Base-by-base conservation (phyloP, 176 grass and related monocot genomes). In the Urochloa ruziziensis region DNA sequence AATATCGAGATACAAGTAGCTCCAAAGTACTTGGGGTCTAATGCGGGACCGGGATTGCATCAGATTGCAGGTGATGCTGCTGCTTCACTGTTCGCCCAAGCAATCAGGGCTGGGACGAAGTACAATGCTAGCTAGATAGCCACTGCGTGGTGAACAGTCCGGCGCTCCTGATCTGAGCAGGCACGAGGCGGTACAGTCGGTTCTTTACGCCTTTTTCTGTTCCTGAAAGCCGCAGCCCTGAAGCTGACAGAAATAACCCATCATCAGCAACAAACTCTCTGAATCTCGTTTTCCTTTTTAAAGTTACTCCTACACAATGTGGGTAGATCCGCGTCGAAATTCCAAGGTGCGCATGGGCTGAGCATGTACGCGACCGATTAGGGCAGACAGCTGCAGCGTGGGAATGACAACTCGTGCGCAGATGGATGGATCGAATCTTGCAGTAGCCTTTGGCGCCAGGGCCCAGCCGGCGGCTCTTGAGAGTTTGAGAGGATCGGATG, bases 51-150 rank as follows among this genome's bases (percentile, higher is more conserved):
- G n/a, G n/a, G n/a, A n/a, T n/a, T n/a, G n/a, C n/a, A n/a, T 16
- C 13, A 68, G 0, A 68, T 68, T 40, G 10, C 35, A 69, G 67
- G 23, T n/a, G 23, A 43, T n/a, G 37, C 24, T n/a, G 37, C 24
- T 43, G 37, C 36, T 42, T 68, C 36, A 70, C 64, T 83, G 65
- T 78, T 78, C 14, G 62, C 11, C 62, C 63, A 51, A 27, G 54
- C 86, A 70, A 73, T 35, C 74, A 78, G 46, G 40, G 44, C 35
- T 43, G 27, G 19, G 16, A 40, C n/a, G n/a, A 74, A 78, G 80
- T 83, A 72, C 80, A 70, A 46, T 56, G 86, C 73, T 72, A 83
- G 73, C 65, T 63, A 88, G 80, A 54, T 62, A n/a, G 29, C 28
- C 30, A 47, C 57, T 65, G 57, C 35, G 65, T 3, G 34, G 24